Evolutionary conservation across 768 basidiomycete genomes (phyloP).

Genomic region (Tricholomella constricta): DNA sequence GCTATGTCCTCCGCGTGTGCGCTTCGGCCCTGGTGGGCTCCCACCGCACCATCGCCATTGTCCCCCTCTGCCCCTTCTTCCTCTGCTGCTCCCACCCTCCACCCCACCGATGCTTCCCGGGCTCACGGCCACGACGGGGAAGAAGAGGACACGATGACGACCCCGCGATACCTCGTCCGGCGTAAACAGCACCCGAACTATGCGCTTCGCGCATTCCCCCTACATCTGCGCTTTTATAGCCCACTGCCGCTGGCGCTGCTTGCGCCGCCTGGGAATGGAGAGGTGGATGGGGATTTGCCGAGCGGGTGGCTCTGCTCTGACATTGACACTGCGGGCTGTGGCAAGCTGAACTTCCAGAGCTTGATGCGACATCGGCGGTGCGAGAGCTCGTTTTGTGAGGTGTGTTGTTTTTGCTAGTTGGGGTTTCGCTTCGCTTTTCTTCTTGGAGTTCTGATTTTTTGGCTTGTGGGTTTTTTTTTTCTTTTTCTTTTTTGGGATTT

Average conservation of each 20-base stretch:
- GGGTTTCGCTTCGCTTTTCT: too few relatives aligned
- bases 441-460: background rate
- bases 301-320: conserved; percentile 53
- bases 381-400: conserved; percentile 40
- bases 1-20: background rate
- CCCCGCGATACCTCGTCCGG: conserved; percentile 24
- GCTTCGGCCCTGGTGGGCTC: conserved; percentile 29
- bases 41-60: too few relatives aligned
- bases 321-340: too few relatives aligned
- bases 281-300: conserved; percentile 39
- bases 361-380: conserved; percentile 51
- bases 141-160: conserved; percentile 15
- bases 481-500: too few relatives aligned
- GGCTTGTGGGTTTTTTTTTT: too few relatives aligned
- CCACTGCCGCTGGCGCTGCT: conserved; percentile 28
- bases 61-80: background rate
- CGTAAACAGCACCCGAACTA: conserved; percentile 22
- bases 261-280: conserved; percentile 25
- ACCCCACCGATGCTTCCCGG: background rate
- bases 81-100: background rate
- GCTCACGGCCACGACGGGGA: too few relatives aligned
- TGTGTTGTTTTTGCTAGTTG: too few relatives aligned
- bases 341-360: conserved; percentile 48
- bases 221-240: conserved; percentile 1
- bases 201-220: background rate